phyloP scores from a whole-genome alignment of 257 asterid species.

The Paulownia fortunei region DNA sequence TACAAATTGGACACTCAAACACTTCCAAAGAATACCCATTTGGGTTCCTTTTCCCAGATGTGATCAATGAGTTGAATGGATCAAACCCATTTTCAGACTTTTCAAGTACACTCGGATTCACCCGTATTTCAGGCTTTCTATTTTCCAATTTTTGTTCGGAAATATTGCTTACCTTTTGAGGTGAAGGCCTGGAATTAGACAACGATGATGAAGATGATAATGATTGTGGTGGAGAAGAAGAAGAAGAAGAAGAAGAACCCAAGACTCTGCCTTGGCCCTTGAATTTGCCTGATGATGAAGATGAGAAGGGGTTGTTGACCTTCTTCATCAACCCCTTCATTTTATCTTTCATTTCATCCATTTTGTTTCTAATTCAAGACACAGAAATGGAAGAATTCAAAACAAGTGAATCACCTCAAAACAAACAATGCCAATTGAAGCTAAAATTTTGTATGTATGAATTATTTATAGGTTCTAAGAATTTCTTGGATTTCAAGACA shows the following conservation, averaged over 20 bases:
- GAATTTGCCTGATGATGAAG: conserved; percentile 79
- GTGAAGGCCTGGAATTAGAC: conserved; percentile 40
- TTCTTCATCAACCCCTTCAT: conserved; percentile 93
- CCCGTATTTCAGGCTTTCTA: conserved; percentile 34
- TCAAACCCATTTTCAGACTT: conserved; percentile 63
- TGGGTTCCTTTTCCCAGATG: conserved; percentile 78
- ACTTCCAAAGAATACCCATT: conserved; percentile 74
- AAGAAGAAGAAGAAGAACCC: conserved; percentile 67
- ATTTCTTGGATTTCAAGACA: conserved; percentile 10
- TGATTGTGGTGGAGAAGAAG: conserved; percentile 46
- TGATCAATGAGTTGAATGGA: conserved; percentile 74
- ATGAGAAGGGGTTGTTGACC: conserved; percentile 70
- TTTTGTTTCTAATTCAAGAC: conserved; percentile 32
- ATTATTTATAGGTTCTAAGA: neutral
- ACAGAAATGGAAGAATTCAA: neutral
- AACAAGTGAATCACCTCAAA: conserved; percentile 1
- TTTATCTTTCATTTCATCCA: conserved; percentile 91
- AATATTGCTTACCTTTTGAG: conserved; percentile 36
- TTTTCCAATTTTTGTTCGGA: conserved; percentile 40
- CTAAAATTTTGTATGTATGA: neutral
- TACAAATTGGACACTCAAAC: conserved; percentile 88
- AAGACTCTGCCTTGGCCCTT: conserved; percentile 90
- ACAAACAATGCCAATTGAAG: neutral
- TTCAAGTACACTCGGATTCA: conserved; percentile 23
- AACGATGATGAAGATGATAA: conserved; percentile 36